Conservation (phyloP, 2,329 filamentous ascomycete species). For the Sporothrix brunneoviolacea region DNA sequence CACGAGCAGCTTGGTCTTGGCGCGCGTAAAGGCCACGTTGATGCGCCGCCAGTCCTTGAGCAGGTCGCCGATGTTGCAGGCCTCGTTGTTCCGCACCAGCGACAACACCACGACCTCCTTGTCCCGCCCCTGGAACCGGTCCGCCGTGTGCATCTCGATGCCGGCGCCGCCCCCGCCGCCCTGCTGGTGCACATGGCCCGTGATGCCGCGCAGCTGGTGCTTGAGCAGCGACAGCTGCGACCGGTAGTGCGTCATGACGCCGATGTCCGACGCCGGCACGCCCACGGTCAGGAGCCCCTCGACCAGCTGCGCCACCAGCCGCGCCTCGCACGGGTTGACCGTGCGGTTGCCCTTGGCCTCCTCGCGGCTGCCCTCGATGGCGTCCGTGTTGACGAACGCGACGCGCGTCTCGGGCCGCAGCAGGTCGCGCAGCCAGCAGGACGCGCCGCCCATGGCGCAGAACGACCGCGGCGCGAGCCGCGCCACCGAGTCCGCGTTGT, state of each 20-base stretch:
- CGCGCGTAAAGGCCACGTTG: slow-evolving; percentile 91
- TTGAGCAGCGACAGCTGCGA: slow-evolving; percentile 82
- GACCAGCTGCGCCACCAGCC: slow-evolving; percentile 72
- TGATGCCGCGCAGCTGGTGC: slow-evolving; percentile 54
- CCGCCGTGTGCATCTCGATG: slow-evolving; percentile 93
- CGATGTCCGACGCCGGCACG: slow-evolving; percentile 68
- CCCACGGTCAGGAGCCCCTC: slow-evolving; percentile 70
- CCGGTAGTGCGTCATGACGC: slow-evolving; percentile 95
- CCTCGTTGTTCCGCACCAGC: slow-evolving; percentile 81
- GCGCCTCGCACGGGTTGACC: slow-evolving; percentile 78
- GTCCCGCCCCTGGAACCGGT: slow-evolving; percentile 93
- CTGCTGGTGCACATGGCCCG: background rate
- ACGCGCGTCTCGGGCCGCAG: slow-evolving; percentile 67
- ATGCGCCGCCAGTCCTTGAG: slow-evolving; percentile 87
- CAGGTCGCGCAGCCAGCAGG: slow-evolving; percentile 72
- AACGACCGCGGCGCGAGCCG: slow-evolving; percentile 38
- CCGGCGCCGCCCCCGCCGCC: slow-evolving; percentile 26
- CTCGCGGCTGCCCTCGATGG: slow-evolving; percentile 61
- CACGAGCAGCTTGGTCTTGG: slow-evolving; percentile 85
- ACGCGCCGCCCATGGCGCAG: slow-evolving; percentile 35
- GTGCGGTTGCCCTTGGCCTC: slow-evolving; percentile 76
- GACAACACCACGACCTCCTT: slow-evolving; percentile 87
- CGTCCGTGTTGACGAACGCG: slow-evolving; percentile 84
- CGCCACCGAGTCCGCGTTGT: slow-evolving; percentile 22
- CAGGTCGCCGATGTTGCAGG: slow-evolving; percentile 77